phyloP scores from a whole-genome alignment of 257 asterid genomes.

The Plantago major region DNA sequence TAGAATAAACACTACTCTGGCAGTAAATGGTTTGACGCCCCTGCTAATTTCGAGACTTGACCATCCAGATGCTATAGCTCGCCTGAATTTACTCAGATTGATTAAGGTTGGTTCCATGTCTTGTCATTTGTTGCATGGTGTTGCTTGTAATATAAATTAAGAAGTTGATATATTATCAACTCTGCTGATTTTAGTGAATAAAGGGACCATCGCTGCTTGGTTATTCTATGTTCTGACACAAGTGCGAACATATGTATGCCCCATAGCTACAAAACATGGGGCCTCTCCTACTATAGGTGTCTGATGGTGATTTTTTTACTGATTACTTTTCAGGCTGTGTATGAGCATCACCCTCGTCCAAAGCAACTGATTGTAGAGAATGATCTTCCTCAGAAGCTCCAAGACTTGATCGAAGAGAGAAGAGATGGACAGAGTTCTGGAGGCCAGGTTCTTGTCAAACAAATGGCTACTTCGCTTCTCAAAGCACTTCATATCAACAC shows the following conservation, averaged over 20 bases:
- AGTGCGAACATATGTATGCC: too few relatives aligned
- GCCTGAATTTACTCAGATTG: constrained; percentile 79
- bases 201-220: too few relatives aligned
- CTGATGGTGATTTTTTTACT: constrained; percentile 7
- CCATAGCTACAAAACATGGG: too few relatives aligned
- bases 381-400: constrained; percentile 85
- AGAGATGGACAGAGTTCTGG: constrained; percentile 96
- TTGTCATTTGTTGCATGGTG: constrained; percentile 11
- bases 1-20: constrained; percentile 88
- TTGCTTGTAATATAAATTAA: constrained; percentile 1
- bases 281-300: not conserved
- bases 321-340: constrained; percentile 62
- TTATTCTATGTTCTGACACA: too few relatives aligned
- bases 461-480: constrained; percentile 97
- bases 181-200: too few relatives aligned
- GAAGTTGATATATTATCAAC: not conserved
- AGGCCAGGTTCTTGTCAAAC: constrained; percentile 96
- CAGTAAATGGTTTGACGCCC: constrained; percentile 94
- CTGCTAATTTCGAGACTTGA: constrained; percentile 78
- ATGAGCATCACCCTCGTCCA: constrained; percentile 98
- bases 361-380: constrained; percentile 95
- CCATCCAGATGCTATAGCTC: constrained; percentile 97
- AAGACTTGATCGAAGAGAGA: constrained; percentile 87
- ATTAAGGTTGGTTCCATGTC: constrained; percentile 61
- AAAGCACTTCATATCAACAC: constrained; percentile 96